Evolutionary conservation across 805 yeast genomes (phyloP).

Genomic region (Kodamaea fukazawae): DNA sequence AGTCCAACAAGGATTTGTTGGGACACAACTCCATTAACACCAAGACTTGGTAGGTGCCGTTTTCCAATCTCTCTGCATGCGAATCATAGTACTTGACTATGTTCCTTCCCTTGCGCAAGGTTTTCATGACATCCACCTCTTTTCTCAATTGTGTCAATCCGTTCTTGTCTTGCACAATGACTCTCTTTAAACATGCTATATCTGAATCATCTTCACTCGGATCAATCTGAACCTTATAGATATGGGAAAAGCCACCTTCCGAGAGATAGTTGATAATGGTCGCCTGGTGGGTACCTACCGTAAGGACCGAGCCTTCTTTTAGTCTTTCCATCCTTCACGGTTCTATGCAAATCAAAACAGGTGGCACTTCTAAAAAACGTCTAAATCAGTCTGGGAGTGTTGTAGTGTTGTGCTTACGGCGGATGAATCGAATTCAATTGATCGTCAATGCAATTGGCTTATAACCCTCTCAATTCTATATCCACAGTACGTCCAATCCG

Average conservation of each 20-base stretch:
- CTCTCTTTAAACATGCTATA: conserved; percentile 69
- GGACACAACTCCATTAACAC: conserved; percentile 93
- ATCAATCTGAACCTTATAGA: conserved; percentile 59
- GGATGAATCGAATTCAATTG: too few species aligned
- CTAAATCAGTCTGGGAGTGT: too few species aligned
- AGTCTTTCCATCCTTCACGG: conserved; percentile 5
- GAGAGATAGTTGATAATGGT: conserved; percentile 36
- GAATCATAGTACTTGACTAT: conserved; percentile 74
- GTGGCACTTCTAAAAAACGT: background rate
- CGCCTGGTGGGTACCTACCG: conserved; percentile 41
- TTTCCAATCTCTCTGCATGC: conserved; percentile 60
- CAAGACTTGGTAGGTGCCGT: conserved; percentile 73
- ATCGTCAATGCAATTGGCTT: too few species aligned
- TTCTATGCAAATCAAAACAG: conserved; percentile 2
- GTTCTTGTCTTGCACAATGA: conserved; percentile 65
- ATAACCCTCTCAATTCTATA: too few species aligned
- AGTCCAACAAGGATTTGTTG: conserved; percentile 81
- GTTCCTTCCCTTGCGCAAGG: conserved; percentile 51
- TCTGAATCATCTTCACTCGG: conserved; percentile 46
- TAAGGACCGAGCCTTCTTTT: conserved; percentile 34
- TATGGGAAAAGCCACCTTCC: conserved; percentile 78
- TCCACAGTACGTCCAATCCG: too few species aligned
- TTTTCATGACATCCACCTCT: conserved; percentile 80
- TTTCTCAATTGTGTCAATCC: conserved; percentile 64
- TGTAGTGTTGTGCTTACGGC: too few species aligned